These are phyloP conservation scores for Myriosclerotinia scirpicola DNA, from an alignment of 2,329 filamentous ascomycete species.

Conservation along the genomic window DNA sequence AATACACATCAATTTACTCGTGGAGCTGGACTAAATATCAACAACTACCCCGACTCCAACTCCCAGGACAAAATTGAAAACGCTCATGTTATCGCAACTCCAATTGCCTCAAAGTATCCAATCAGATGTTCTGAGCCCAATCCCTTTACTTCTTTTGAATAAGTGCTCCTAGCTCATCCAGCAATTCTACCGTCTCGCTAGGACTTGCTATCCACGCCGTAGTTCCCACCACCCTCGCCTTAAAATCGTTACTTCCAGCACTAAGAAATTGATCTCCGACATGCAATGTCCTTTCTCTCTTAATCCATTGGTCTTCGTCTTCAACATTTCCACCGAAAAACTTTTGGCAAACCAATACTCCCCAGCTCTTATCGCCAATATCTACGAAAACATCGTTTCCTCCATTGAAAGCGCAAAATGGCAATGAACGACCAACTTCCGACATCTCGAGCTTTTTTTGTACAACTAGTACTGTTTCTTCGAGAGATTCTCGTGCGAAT, in stretches of 20 bases:
- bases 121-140: background rate
- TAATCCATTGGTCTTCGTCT: constrained; percentile 47
- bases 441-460: constrained; percentile 90
- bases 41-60: background rate
- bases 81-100: background rate
- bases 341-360: constrained; percentile 86
- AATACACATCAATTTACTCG: background rate
- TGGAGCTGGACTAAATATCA: background rate
- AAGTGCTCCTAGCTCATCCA: constrained; percentile 75
- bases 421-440: constrained; percentile 64
- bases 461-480: constrained; percentile 92
- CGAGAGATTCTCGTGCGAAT: constrained; percentile 83
- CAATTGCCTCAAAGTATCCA: background rate
- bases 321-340: constrained; percentile 66
- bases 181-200: constrained; percentile 80
- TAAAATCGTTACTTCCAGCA: constrained; percentile 95
- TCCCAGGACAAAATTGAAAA: background rate
- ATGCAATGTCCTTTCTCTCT: constrained; percentile 79
- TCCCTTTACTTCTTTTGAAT: constrained; percentile 24
- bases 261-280: constrained; percentile 97
- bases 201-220: constrained; percentile 98
- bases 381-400: constrained; percentile 98
- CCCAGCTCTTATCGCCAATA: constrained; percentile 97
- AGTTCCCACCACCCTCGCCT: constrained; percentile 85
- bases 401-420: constrained; percentile 98